Evolutionary conservation across 2,329 filamentous ascomycete genomes (phyloP).

Genomic region (Dactylellina cionopaga): DNA sequence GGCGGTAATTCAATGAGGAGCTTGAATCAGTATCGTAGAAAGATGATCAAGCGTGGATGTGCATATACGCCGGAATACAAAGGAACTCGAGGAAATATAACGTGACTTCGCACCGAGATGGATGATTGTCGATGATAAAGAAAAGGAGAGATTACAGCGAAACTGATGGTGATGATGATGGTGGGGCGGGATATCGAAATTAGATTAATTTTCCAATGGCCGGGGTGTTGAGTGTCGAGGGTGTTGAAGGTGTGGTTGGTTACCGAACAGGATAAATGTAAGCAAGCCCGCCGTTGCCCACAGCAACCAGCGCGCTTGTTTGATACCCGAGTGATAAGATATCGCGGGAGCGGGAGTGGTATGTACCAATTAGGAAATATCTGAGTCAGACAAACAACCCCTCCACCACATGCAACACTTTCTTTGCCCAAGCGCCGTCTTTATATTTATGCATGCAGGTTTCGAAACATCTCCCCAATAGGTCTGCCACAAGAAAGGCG

Average conservation of each 20-base stretch:
- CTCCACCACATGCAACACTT: not conserved
- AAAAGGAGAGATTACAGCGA: constrained; percentile 9
- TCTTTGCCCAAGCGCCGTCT: not conserved
- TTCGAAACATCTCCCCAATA: too few relatives aligned
- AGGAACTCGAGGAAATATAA: not conserved
- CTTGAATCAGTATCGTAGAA: too few relatives aligned
- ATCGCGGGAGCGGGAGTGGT: constrained; percentile 25
- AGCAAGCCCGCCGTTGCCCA: constrained; percentile 13
- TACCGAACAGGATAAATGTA: constrained; percentile 13
- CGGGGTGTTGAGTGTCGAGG: not conserved
- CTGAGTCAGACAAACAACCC: not conserved
- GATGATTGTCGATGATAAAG: constrained; percentile 1
- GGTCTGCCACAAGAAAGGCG: too few relatives aligned
- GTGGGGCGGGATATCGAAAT: constrained; percentile 22
- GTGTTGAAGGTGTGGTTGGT: constrained; percentile 18
- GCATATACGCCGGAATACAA: too few relatives aligned
- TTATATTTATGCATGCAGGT: too few relatives aligned
- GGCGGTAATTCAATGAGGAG: too few relatives aligned
- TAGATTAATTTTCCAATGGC: constrained; percentile 27
- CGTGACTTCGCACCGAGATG: constrained; percentile 19
- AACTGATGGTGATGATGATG: not conserved
- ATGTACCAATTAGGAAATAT: constrained; percentile 19
- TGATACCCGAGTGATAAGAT: constrained; percentile 37
- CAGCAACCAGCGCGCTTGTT: constrained; percentile 18
- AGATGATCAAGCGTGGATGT: too few relatives aligned